Evolutionary conservation across 768 basidiomycete genomes (phyloP), one percentile per base, ranked within the genome.

Genomic region (Russula griseocarnosa): DNA sequence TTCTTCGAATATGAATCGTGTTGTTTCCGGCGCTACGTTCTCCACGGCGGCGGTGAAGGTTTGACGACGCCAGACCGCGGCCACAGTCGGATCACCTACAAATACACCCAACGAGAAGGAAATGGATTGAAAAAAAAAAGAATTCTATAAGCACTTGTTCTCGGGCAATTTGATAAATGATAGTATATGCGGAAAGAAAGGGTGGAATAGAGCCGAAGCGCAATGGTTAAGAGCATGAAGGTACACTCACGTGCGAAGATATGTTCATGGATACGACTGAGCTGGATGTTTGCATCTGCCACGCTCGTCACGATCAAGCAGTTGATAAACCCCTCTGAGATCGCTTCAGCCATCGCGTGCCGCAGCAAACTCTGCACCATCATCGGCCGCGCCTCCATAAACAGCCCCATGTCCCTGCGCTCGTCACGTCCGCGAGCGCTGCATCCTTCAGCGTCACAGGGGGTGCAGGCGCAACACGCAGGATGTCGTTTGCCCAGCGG

Each of bases 11-110:
- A 93, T 86, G 72, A 75, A 79, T 32, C 79, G 69, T 0, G 84
- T 80, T 82, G 91, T 88, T 56, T 87, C 86, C 7, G 85, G 82
- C 0, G 89, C 86, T 73, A 86, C 87, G 0, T 81, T 73, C 38
- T 92, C 90, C 58, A 94, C 88, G 5, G 92, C 90, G 0, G 92
- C 92, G 13, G 88, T 87, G 75, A 92, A 93, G 3, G 92, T 94
- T 72, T 94, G 92, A 13, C 91, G 83, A 26, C 92, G 84, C 92
- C 92, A 94, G 22, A 94, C 92, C 46, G 84, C 82, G 0, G 92
- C 92, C n/a, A 94, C 90, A 5, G 90, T 86, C 14, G 92, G 86
- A 70, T 94, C 90, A 56, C 90, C 90, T 93, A 69, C 11, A 20
- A 47, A 30, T 40, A 13, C 16, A 36, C 14, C 38, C 38, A 38